phyloP scores from a whole-genome alignment of 257 asterid genomes.

The Fraxinus excelsior region DNA sequence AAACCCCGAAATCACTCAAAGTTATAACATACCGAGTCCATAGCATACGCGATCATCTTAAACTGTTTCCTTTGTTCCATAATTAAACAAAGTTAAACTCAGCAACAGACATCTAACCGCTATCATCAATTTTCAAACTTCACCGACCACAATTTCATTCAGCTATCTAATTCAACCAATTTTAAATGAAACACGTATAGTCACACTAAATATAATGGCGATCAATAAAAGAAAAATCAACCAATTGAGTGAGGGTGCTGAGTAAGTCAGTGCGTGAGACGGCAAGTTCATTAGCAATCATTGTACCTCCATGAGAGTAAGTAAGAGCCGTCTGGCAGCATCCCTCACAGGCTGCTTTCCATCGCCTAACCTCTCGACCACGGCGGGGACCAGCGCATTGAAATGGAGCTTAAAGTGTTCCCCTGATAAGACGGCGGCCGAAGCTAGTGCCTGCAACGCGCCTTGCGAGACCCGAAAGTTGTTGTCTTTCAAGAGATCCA shows the following conservation, averaged over 20 bases:
- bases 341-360: conserved; percentile 96
- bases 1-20: neutral
- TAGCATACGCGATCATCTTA: neutral
- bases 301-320: conserved; percentile 93
- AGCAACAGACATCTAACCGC: neutral
- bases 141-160: neutral
- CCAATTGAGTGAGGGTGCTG: neutral
- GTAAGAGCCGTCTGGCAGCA: conserved; percentile 81
- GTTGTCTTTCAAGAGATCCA: conserved; percentile 97
- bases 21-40: neutral
- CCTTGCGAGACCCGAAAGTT: conserved; percentile 96
- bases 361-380: conserved; percentile 92
- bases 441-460: conserved; percentile 88
- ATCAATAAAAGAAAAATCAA: neutral
- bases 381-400: conserved; percentile 91
- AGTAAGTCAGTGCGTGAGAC: neutral
- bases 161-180: neutral
- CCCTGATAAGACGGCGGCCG: conserved; percentile 96
- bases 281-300: conserved; percentile 14
- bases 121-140: neutral
- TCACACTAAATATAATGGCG: neutral
- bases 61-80: neutral
- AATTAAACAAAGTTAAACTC: neutral
- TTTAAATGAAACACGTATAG: neutral
- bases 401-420: conserved; percentile 95